Percentiles rank a stretch among this genome's conserved stretches.
phyloP scores from a whole-genome alignment of 176 grass and related monocot species.

The Bonia amplexicaulis region DNA sequence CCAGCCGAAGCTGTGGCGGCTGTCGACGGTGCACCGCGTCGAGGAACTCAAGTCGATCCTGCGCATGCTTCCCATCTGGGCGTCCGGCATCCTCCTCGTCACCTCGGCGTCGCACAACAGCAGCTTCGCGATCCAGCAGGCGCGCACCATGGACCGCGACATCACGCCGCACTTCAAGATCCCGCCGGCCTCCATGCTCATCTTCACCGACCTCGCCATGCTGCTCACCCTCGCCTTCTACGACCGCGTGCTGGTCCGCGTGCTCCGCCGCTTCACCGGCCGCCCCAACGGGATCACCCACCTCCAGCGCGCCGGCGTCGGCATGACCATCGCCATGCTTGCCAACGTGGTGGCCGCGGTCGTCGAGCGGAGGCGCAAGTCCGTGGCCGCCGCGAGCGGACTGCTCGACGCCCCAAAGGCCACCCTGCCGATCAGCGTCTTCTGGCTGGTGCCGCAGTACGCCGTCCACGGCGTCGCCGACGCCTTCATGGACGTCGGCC shows the following conservation, averaged over 20 bases:
- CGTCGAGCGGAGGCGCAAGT: constrained; percentile 52
- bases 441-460: constrained; percentile 83
- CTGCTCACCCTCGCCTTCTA: constrained; percentile 58
- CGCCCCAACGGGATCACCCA: constrained; percentile 62
- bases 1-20: constrained; percentile 49
- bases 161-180: constrained; percentile 55
- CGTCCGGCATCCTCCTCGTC: constrained; percentile 59
- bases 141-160: constrained; percentile 68
- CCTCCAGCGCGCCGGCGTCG: constrained; percentile 78
- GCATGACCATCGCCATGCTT: constrained; percentile 50
- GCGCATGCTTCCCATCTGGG: constrained; percentile 73
- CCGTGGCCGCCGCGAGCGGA: constrained; percentile 40
- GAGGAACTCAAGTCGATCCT: constrained; percentile 91
- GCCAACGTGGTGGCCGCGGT: constrained; percentile 59
- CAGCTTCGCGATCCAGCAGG: constrained; percentile 65
- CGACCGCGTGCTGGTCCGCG: constrained; percentile 59
- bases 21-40: constrained; percentile 80
- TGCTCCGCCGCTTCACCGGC: constrained; percentile 46
- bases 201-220: constrained; percentile 57
- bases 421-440: constrained; percentile 55
- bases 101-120: constrained; percentile 66
- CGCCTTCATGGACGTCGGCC: constrained; percentile 64
- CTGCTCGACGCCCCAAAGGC: constrained; percentile 34
- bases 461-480: constrained; percentile 65
- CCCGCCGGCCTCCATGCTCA: constrained; percentile 55